Evolutionary conservation across 345 rosid species (phyloP), one percentile per base, ranked within the genome.

Genomic region (Acer yangbiense): DNA sequence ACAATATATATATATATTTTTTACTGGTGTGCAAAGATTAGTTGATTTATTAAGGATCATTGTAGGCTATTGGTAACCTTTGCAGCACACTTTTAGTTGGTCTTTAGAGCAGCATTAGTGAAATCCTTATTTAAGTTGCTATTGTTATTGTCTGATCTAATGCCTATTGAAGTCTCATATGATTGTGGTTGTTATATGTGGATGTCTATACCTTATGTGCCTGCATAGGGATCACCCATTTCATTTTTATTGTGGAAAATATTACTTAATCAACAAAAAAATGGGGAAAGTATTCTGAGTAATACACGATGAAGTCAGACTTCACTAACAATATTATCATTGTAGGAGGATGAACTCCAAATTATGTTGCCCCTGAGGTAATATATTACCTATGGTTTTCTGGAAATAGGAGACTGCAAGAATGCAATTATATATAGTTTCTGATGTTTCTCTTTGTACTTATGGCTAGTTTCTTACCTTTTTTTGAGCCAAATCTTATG

Each of bases 361-460:
- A 95, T 82, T 93, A 95, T 80, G 99, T 95, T 61, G 99, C 99
- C 73, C 99, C 99, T 41, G 99, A 95, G 98, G 98, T 93, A 27
- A 82, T 75, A 35, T n/a, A 66, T 52, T n/a, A 6, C 23, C 23
- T 65, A 4, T 18, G 43, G 69, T 57, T 82, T 73, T n/a, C 62
- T 72, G 39, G 65, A 76, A 41, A 79, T 78, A 58, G 14, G 12
- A 71, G 23, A 14, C 41, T 58, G 9, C 44, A 77, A 48, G 44
- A 21, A 61, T 78, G 72, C 48, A 69, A 14, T 39, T 25, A 44
- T 62, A 18, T 20, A 6, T 48, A 48, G 43, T 39, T 39, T 39
- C 43, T 39, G 43, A 39, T 95, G 43, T 93, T 93, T 83, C 90
- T 95, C 76, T 95, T 74, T 79, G 98, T 93, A 60, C 97, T 95